A percentile compares a stretch with the other conserved stretches of the same genome.
Conservation (phyloP, 2,329 filamentous ascomycete genomes). For the Cordyceps fumosorosea region DNA sequence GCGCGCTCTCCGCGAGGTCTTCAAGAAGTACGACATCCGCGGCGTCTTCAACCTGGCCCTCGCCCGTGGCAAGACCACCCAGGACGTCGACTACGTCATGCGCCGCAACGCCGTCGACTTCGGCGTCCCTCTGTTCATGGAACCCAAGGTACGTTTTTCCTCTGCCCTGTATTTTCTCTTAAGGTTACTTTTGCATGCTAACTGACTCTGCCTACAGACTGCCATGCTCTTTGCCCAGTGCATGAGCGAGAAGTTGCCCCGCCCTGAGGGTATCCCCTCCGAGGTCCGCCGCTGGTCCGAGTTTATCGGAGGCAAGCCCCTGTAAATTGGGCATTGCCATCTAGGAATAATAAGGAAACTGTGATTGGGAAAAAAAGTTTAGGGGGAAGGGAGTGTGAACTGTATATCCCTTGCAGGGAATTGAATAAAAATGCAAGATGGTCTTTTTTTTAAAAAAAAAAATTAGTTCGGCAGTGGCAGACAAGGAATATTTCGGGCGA, state of each 20-base stretch:
- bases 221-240: constrained; percentile 93
- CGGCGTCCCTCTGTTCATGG: constrained; percentile 96
- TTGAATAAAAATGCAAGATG: background rate
- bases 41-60: constrained; percentile 93
- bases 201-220: constrained; percentile 54
- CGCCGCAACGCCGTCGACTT: constrained; percentile 97
- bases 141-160: constrained; percentile 72
- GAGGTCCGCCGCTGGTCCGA: constrained; percentile 95
- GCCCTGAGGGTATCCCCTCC: constrained; percentile 76
- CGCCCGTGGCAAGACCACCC: constrained; percentile 71
- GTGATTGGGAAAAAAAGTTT: background rate
- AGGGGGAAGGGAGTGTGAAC: background rate
- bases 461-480: no score
- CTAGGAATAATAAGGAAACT: background rate
- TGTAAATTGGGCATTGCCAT: constrained; percentile 42
- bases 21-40: constrained; percentile 92
- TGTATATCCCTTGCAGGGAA: background rate
- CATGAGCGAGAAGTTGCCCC: constrained; percentile 93
- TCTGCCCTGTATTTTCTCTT: background rate
- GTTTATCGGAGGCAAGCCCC: constrained; percentile 80
- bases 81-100: constrained; percentile 98
- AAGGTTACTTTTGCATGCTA: background rate
- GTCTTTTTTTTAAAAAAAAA: background rate
- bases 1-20: constrained; percentile 86
- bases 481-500: no score